Conservation (phyloP, 2,329 filamentous ascomycete genomes). For the Penicillium aurantiogriseum region DNA sequence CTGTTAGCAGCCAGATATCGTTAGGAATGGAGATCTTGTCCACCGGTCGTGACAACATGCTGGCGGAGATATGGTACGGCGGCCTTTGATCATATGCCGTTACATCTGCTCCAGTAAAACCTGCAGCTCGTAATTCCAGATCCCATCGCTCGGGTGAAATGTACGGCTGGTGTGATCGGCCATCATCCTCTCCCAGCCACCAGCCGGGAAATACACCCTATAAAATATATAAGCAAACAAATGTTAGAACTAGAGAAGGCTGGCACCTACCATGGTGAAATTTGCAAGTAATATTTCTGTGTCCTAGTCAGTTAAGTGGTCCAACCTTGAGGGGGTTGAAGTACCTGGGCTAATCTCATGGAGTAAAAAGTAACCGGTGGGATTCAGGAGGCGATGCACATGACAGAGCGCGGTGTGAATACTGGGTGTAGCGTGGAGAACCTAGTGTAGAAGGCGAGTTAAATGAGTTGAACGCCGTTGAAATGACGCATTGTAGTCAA, state of each 20-base stretch:
- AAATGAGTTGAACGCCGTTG: not conserved
- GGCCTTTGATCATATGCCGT: not conserved
- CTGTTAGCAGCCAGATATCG: not conserved
- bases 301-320: not conserved
- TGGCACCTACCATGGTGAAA: not conserved
- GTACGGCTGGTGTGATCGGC: not conserved
- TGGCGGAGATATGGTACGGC: conserved; percentile 1
- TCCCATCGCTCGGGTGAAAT: conserved; percentile 1
- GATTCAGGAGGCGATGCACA: conserved; percentile 28
- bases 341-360: conserved; percentile 37
- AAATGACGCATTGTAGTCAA: not conserved
- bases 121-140: not conserved
- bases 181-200: conserved; percentile 10
- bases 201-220: conserved; percentile 4
- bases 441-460: not conserved
- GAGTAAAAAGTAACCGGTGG: conserved; percentile 49
- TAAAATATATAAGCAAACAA: not conserved
- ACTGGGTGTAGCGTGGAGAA: conserved; percentile 18
- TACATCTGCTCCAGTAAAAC: conserved; percentile 4
- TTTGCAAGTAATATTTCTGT: conserved; percentile 6
- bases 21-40: not conserved
- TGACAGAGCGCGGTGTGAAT: conserved; percentile 24
- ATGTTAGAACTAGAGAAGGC: not conserved
- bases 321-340: not conserved
- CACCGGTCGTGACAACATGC: not conserved